Evolutionary conservation across 2,329 filamentous ascomycete species (phyloP), one percentile per base, ranked within the genome.

Genomic region (Fusarium sp.): DNA sequence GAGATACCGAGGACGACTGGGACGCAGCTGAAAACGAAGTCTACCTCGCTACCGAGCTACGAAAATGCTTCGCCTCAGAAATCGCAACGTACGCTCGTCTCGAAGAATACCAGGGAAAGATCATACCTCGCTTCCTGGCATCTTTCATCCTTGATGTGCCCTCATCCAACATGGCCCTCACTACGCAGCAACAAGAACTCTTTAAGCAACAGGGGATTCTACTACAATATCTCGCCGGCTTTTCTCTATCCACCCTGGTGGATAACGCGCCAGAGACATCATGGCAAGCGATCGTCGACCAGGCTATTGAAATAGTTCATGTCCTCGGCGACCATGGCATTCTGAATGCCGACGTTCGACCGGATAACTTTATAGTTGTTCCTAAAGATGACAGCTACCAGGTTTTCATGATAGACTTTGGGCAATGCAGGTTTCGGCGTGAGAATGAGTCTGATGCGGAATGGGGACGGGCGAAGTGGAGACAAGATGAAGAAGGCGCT

Each of bases 361-460:
- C 54, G 1, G 63, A 57, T 11, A 72, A 70, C 35, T 70, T 72
- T 7, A 53, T 72, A 1, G 46, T 68, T 15, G 35, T 55, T 6
- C 38, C 37, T 3, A 47, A 8, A 14, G 29, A 29, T 10, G 17
- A 21, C 2, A 38, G 3, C 0, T 68, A 60, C 25, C 49, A 38
- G 1, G 65, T 70, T 8, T 66, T 57, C n/a, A 71, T 70, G 66
- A 60, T 70, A 31, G 68, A 72, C 35, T 72, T 72, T 59, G 70
- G 57, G 0, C 55, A 52, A 15, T 61, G 53, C 39, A 55, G 68
- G 19, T 9, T 70, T 3, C 63, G 66, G 7, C 3, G 37, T 8
- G 31, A 55, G 6, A 23, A 63, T 14, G 69, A 70, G 42, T 56
- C 67, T 2, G 64, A 69, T 36, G 38, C 29, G 2, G 57, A 69